These are phyloP conservation scores for Megacollybia platyphylla DNA, from an alignment of 1,284 basidiomycete species.

Conservation along the genomic window DNA sequence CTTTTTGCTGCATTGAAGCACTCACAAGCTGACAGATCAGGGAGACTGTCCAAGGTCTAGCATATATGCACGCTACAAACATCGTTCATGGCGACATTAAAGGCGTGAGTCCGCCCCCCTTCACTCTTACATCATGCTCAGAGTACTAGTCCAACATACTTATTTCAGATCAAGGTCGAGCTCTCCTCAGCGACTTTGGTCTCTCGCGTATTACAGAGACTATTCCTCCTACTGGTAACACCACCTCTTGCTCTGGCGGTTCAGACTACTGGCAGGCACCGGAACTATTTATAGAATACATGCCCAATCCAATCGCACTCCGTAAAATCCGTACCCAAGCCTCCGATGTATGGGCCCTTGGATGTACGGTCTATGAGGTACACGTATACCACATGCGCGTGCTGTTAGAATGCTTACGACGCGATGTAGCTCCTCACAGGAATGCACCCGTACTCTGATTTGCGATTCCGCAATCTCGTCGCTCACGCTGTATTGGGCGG, in stretches of 20 bases:
- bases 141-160: not conserved
- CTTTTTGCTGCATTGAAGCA: not conserved
- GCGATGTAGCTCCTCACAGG: not conserved
- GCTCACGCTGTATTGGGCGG: not conserved
- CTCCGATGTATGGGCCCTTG: conserved; percentile 1
- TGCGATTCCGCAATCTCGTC: not conserved
- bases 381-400: not conserved
- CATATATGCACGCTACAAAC: not conserved
- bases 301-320: not conserved
- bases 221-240: not conserved
- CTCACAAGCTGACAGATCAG: not conserved
- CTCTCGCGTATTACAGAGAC: not conserved
- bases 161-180: not conserved
- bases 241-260: not conserved
- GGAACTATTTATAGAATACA: not conserved
- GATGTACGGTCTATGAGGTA: conserved; percentile 1
- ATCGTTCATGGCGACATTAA: conserved; percentile 1
- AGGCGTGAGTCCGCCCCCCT: not conserved
- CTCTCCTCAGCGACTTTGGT: conserved; percentile 1
- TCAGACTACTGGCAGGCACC: conserved; percentile 1
- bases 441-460: not conserved
- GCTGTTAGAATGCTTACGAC: not conserved
- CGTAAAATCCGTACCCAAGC: not conserved
- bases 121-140: not conserved
- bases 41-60: not conserved